Evolutionary conservation across 192 early-diverging fungal genomes (phyloP).

Genomic region (Thamnidium elegans): DNA sequence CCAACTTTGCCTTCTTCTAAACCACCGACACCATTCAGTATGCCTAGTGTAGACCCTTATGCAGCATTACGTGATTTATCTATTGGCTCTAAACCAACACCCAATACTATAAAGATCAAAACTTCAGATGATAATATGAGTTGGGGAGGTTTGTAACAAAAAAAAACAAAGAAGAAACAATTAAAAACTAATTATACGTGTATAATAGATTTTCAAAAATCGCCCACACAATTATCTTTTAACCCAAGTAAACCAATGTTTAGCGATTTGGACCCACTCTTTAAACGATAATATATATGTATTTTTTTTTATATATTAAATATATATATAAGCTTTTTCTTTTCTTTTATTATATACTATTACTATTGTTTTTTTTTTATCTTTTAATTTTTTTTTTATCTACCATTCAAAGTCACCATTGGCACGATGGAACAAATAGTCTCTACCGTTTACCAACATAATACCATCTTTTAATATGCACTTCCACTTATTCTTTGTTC

Average conservation of each 20-base stretch:
- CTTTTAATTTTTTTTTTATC: slow-evolving; percentile 6
- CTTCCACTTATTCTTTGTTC: slow-evolving; percentile 99
- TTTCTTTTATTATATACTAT: too few species aligned
- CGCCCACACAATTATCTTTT: background rate
- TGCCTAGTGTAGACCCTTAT: slow-evolving; percentile 12
- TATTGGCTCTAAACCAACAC: background rate
- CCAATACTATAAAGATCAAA: background rate
- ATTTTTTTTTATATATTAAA: too few species aligned
- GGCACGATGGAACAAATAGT: slow-evolving; percentile 92
- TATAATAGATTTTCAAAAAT: background rate
- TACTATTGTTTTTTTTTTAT: too few species aligned
- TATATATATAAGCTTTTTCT: too few species aligned
- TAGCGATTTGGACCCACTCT: background rate
- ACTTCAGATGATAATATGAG: background rate
- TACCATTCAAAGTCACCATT: slow-evolving; percentile 98
- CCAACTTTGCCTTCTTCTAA: background rate
- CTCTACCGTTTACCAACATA: slow-evolving; percentile 90
- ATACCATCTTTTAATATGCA: slow-evolving; percentile 94
- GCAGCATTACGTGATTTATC: slow-evolving; percentile 12
- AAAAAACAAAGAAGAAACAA: background rate
- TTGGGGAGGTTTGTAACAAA: background rate
- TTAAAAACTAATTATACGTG: background rate
- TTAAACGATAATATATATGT: background rate
- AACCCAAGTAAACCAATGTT: background rate
- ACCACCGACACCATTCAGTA: too few species aligned